Evolutionary conservation across 1,139 yeast species (phyloP), one percentile per base, ranked within the genome.

Genomic region (Debaryomycetaceae sp.): DNA sequence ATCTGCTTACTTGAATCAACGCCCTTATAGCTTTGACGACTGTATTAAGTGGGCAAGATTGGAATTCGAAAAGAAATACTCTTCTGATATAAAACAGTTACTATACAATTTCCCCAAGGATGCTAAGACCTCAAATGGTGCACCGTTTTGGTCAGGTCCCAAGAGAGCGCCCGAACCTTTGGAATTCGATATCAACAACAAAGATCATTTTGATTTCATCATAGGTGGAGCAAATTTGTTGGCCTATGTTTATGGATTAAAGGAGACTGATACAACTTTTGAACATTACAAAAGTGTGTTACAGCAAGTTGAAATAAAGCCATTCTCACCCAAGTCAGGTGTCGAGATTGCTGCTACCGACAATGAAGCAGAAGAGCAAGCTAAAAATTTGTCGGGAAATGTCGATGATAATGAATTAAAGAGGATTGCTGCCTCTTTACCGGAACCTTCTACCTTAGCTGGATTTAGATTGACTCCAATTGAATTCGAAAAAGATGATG

Each of bases 401-500:
- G 80, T 78, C 40, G 76, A 77, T 46, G 91, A 84, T 53, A 78
- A 74, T 39, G 73, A 73, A 35, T 65, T 78, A 44, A 74, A 75
- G 51, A 65, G 73, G 45, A 68, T 91, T 42, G 89, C 94, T 32
- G 81, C 84, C 33, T 73, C 84, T 15, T 75, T 92, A 50, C 99
- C 99, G 30, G 82, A 87, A 42, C 96, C 98, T 34, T 81, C 95
- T 4, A 72, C 92, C 1, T 69, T 94, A 56, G 95, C 94, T 4
- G 97, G 96, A 1, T 89, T 84, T 68, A 78, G 95, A 58, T 73
- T 92, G 53, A 72, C 59, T 31, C 94, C 96, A 17, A 92, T 86
- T 39, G 98, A 91, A 53, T 94, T 92, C 59, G 99, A 92, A 66
- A 92, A 92, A 67, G 99, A 92, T 65, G 98, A 92, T 62, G 99